Conservation (phyloP, 2,329 filamentous ascomycete species). For the Colletotrichum ledebouriae region DNA sequence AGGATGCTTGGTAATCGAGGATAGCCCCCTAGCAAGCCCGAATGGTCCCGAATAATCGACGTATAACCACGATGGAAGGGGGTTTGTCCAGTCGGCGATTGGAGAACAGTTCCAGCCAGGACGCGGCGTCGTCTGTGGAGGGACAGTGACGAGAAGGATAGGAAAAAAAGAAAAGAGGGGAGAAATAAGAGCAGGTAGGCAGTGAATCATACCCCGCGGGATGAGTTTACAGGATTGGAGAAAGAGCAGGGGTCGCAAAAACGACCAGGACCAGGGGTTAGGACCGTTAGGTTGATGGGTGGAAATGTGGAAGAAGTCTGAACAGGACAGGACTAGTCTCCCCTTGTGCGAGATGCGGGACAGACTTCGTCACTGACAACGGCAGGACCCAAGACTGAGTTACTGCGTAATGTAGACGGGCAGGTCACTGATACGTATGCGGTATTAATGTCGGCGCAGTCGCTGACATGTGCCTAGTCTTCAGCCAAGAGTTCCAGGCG, state of each 20-base stretch:
- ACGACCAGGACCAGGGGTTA: slow-evolving; percentile 3
- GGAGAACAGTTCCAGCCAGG: background rate
- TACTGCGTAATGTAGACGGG: slow-evolving; percentile 8
- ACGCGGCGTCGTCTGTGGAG: background rate
- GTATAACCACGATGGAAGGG: background rate
- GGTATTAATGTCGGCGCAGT: background rate
- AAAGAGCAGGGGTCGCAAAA: slow-evolving; percentile 11
- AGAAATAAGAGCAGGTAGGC: slow-evolving; percentile 22
- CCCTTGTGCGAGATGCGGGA: slow-evolving; percentile 27
- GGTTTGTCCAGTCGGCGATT: background rate
- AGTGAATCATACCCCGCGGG: slow-evolving; percentile 25
- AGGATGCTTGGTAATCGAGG: background rate
- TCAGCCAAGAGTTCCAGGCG: slow-evolving; percentile 16
- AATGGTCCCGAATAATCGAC: background rate
- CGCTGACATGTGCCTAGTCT: slow-evolving; percentile 38
- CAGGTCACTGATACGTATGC: background rate
- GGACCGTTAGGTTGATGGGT: background rate
- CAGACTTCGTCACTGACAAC: background rate
- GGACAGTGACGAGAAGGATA: background rate
- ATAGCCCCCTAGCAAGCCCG: background rate
- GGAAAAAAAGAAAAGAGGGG: slow-evolving; percentile 34
- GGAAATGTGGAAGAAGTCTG: slow-evolving; percentile 13
- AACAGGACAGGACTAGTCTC: slow-evolving; percentile 16
- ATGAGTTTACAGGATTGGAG: slow-evolving; percentile 25
- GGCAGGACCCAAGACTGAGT: slow-evolving; percentile 1